Percentiles rank a stretch among this genome's conserved stretches.
Conservation (phyloP, 768 basidiomycete species). For the Coprinopsis marcescibilis region DNA sequence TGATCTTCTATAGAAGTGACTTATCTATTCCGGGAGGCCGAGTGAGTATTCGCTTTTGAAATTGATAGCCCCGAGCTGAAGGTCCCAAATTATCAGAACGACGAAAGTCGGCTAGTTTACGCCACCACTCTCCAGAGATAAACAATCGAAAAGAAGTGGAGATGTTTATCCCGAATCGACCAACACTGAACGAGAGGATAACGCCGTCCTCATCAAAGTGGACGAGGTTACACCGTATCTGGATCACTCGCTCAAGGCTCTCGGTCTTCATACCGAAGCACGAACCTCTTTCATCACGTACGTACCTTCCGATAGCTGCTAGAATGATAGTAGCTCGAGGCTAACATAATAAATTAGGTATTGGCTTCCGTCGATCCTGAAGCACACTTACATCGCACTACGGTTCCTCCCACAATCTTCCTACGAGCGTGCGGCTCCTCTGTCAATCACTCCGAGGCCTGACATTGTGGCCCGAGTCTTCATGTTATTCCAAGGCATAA, state of each 20-base stretch:
- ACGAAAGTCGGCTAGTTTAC: neutral
- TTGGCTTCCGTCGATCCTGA: conserved; percentile 39
- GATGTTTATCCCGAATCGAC: conserved; percentile 5
- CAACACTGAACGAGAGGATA: conserved; percentile 15
- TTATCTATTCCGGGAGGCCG: conserved; percentile 34
- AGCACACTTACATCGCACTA: conserved; percentile 35
- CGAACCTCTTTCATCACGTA: conserved; percentile 43
- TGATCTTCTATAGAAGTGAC: conserved; percentile 22
- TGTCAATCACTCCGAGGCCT: conserved; percentile 33
- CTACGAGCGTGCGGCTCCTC: conserved; percentile 34
- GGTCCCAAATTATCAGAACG: neutral
- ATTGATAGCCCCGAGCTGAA: neutral
- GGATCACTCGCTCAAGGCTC: conserved; percentile 23
- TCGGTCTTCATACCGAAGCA: conserved; percentile 38
- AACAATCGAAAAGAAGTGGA: neutral
- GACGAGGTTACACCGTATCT: conserved; percentile 30
- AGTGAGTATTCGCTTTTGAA: neutral
- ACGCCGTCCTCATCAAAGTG: conserved; percentile 26
- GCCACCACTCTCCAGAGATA: conserved; percentile 1
- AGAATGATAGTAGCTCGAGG: neutral
- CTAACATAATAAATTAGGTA: conserved; percentile 19
- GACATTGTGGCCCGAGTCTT: conserved; percentile 41
- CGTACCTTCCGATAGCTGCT: conserved; percentile 8
- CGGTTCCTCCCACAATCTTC: conserved; percentile 39
- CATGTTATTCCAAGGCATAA: conserved; percentile 40